Evolutionary conservation across 306 rosid genomes (phyloP), one percentile per base, ranked within the genome.

Genomic region (Quercus rubra): DNA sequence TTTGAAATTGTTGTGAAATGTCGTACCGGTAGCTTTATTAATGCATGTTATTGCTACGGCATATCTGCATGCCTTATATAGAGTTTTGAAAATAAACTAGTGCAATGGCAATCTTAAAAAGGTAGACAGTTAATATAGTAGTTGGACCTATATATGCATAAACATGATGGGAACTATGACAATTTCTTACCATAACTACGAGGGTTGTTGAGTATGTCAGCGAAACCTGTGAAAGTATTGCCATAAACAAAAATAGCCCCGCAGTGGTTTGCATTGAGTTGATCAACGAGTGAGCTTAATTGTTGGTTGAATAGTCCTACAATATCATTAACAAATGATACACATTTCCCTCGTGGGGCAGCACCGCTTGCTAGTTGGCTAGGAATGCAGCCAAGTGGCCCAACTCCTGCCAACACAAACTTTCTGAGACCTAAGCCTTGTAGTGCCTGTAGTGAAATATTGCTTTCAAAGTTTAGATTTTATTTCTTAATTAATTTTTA

Each of bases 381-480:
- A 0, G 87, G 90, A 74, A 78, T 75, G 72, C 90, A 86, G 15
- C 90, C 85, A 52, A 83, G 87, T 38, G 87, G 85, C 59, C 80
- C 87, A 71, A 80, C 4, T 74, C 33, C 87, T 49, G 68, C 83
- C 55, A 86, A 63, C 19, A 80, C 74, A 77, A 83, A 86, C 43
- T 80, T 86, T 33, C 83, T 75, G 2, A 83, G 77, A 30, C 89
- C 89, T 77, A 83, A 58, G 54, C 30, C 43, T 21, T 38, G 89
- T 33, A 83, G 27, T 28, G 14, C 76, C 83, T 86, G 79, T 3
- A 74, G 46, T 51, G 55, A 43, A 10, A 17, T 20, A 2, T 17
- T 14, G 23, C 21, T 14, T 52, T 43, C 20, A 21, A 17, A 55
- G 28, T 25, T 25, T 59, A 35, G 20, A 17, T 55, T 55, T 43